Percentiles rank a stretch among this genome's conserved stretches.
Conservation (phyloP, 345 rosid genomes). For the Streptanthus diversifolius region DNA sequence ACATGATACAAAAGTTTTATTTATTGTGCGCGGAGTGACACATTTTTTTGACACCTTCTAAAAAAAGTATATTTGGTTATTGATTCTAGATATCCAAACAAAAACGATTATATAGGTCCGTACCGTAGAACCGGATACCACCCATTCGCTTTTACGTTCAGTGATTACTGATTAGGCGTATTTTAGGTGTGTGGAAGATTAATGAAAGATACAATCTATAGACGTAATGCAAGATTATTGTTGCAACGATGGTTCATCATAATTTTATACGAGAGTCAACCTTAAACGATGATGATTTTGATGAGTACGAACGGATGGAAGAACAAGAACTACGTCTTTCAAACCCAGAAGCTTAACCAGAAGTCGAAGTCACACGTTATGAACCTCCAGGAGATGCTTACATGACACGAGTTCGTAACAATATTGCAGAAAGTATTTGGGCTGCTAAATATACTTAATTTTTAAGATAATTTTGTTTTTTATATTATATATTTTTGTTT, state of each 20-base stretch:
- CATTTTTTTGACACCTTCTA: not conserved
- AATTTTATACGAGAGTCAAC: not conserved
- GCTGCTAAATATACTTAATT: not conserved
- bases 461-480: no score
- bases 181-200: not conserved
- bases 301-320: not conserved
- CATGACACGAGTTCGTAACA: not conserved
- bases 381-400: not conserved
- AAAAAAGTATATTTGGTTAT: not conserved
- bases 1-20: constrained; percentile 9
- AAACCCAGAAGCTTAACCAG: not conserved
- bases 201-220: not conserved
- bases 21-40: not conserved
- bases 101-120: not conserved
- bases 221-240: not conserved
- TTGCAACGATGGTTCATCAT: not conserved
- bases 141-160: not conserved
- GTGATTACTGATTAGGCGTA: not conserved
- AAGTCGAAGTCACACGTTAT: not conserved
- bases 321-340: not conserved
- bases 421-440: not conserved
- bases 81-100: not conserved
- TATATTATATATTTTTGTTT: no score
- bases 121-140: not conserved
- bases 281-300: not conserved